Evolutionary conservation across 352 stramenopile species (phyloP), one percentile per base, ranked within the genome.

Genomic region (Lagenidium giganteum): DNA sequence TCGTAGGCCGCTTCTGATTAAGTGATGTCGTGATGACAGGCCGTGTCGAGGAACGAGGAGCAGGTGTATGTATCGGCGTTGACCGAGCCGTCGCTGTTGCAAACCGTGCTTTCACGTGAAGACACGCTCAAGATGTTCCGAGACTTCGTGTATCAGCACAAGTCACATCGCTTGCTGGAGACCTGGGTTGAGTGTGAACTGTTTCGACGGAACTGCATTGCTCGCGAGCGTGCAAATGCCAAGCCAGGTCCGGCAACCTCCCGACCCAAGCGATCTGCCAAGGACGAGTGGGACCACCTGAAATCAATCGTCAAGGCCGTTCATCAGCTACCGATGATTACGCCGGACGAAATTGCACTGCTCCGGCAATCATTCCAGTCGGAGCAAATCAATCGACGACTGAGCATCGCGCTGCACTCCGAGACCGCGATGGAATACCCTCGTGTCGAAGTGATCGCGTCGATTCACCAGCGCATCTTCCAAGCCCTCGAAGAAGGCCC

Each of bases 101-200:
- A 85, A 42, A 70, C 68, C 27, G 69, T 90, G 25, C 57, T 90
- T 0, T 77, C 75, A 28, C 61, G 78, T 46, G 75, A 90, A 69
- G 78, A 87, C 34, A 80, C 74, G 18, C 56, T 83, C 23, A 90
- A 91, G 54, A 62, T 85, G 22, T 91, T 93, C 44, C 72, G 78
- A 8, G 81, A 93, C 36, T 93, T 87, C 47, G 69, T 82, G 27
- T 74, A 71, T 52, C 73, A 62, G 18, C 79, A 75, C 8, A 57
- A 68, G 8, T 70, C 74, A 18, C 75, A 88, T 34, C 64, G 51
- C 28, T 66, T 93, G 14, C 32, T 93, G 34, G 78, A 93, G 42
- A 87, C 78, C n/a, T 93, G 78, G 78, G 80, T 87, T 31, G 75
- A 93, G 44, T 91, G 77, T 41, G 81, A 93, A 35, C 54, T 85